Base-by-base conservation (phyloP, 2,329 filamentous ascomycete genomes). In the Epichloe scottii region DNA sequence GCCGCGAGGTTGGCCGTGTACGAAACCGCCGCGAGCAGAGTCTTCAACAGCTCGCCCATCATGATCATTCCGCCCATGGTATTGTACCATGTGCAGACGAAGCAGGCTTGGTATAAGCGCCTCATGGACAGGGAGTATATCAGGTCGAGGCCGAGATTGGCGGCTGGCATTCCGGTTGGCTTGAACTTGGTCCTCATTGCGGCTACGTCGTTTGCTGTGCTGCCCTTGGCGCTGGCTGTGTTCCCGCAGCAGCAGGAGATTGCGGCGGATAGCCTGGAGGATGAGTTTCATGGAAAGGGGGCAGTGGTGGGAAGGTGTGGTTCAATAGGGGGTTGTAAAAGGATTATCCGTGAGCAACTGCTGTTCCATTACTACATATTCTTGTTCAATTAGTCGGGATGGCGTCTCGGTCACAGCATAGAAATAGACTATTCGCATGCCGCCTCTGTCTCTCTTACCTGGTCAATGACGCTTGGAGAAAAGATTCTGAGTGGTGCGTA, bases 61-160 rank as follows among this genome's bases (percentile, higher is more conserved):
- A 98, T 98, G 93, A 89, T 95, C 14, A 75, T 98, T 44, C 93
- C 93, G 41, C 89, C 93, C 21, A 73, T 98, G 64, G 71, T 94
- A 23, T 77, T 98, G 50, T 86, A 97, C 49, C 77, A 82, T 58
- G 73, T 98, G 60, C 90, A 98, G 75, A 59, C 61, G 33, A 68
- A 65, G 60, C 64, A 67, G 57, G 60, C 62, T 43, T 70, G 67
- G 67, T 70, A 70, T 50, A 60, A 58, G 59, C 62, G 60, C 39
- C 51, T 70, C 39, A 58, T 70, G 59, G 79, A 83, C 68, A 87
- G 82, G 48, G 76, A 84, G 53, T 97, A 89, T 89, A 70, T 97
- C 60, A 82, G 82, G 71, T 74, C 75, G 55, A 79, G 87, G 57
- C 93, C 91, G 6, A 76, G 83, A 53, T 74, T 90, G 68, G 61